Evolutionary conservation across 1,284 basidiomycete species (phyloP).

Genomic region (Moniliophthora roreri): DNA sequence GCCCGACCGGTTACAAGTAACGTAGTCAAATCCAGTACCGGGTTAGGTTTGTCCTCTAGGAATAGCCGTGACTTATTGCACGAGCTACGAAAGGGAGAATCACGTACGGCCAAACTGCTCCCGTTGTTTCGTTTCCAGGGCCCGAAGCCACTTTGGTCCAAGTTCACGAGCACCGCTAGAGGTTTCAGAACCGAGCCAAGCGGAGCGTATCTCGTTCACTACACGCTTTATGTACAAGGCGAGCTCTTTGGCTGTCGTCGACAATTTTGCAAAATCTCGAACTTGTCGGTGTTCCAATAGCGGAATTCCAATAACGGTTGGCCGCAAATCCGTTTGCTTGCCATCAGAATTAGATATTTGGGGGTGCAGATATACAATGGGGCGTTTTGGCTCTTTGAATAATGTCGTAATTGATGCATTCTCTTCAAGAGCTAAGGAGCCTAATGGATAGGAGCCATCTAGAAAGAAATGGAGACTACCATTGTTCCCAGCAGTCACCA

Average conservation of each 20-base stretch:
- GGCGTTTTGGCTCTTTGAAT: constrained; percentile 46
- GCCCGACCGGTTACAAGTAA: constrained; percentile 68
- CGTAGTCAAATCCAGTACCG: constrained; percentile 69
- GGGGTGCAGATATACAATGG: constrained; percentile 50
- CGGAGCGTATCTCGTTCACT: constrained; percentile 65
- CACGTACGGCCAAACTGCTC: constrained; percentile 64
- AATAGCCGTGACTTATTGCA: constrained; percentile 15
- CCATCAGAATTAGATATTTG: constrained; percentile 25
- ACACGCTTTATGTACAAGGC: constrained; percentile 68
- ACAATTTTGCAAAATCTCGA: constrained; percentile 68
- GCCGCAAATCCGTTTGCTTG: constrained; percentile 39
- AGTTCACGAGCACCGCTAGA: constrained; percentile 65
- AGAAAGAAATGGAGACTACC: constrained; percentile 66
- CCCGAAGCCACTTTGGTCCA: constrained; percentile 71
- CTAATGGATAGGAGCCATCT: constrained; percentile 81
- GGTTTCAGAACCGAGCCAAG: constrained; percentile 71
- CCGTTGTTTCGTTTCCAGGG: constrained; percentile 60
- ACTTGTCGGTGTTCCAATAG: constrained; percentile 53
- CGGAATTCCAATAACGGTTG: constrained; percentile 53
- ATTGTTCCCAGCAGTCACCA: constrained; percentile 55
- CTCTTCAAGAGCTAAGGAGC: constrained; percentile 46
- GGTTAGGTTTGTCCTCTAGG: constrained; percentile 55
- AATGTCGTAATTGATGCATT: constrained; percentile 42
- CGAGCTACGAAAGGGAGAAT: constrained; percentile 9
- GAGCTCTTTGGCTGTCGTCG: constrained; percentile 70